A percentile compares a stretch with the other conserved stretches of the same genome.
phyloP scores from a whole-genome alignment of 164 flowering plant genomes.

The Pachysandra terminalis region DNA sequence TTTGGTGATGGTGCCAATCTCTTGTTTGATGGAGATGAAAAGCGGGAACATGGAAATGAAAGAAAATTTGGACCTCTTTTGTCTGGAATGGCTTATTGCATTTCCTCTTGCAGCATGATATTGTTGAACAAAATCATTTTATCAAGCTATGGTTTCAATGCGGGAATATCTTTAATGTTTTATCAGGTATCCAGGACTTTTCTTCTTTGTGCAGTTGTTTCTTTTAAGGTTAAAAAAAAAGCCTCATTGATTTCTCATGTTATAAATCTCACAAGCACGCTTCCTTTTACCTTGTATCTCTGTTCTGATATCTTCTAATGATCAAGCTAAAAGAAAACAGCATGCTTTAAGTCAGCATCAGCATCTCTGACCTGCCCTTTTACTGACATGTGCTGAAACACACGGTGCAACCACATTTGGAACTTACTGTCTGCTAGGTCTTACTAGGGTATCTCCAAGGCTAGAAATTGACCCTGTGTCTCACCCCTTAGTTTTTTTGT shows the following conservation, averaged over 20 bases:
- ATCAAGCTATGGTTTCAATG: conserved; percentile 64
- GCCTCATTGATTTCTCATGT: too few relatives aligned
- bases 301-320: background rate
- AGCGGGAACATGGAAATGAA: conserved; percentile 38
- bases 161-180: conserved; percentile 81
- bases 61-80: conserved; percentile 52
- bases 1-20: conserved; percentile 10
- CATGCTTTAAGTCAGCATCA: background rate
- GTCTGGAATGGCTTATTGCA: conserved; percentile 77
- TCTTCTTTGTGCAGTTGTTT: background rate
- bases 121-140: conserved; percentile 72
- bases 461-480: too few relatives aligned
- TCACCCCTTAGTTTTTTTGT: too few relatives aligned
- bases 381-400: background rate
- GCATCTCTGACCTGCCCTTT: background rate
- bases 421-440: too few relatives aligned
- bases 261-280: background rate
- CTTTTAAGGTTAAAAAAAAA: background rate
- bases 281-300: background rate
- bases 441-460: background rate
- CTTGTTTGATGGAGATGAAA: conserved; percentile 26
- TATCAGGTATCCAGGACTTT: conserved; percentile 56
- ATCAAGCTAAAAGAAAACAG: background rate
- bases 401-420: too few relatives aligned
- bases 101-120: conserved; percentile 89